Percentiles rank a stretch among this genome's conserved stretches.
Evolutionary conservation across 306 rosid genomes (phyloP).

Genomic region (Malus fusca): DNA sequence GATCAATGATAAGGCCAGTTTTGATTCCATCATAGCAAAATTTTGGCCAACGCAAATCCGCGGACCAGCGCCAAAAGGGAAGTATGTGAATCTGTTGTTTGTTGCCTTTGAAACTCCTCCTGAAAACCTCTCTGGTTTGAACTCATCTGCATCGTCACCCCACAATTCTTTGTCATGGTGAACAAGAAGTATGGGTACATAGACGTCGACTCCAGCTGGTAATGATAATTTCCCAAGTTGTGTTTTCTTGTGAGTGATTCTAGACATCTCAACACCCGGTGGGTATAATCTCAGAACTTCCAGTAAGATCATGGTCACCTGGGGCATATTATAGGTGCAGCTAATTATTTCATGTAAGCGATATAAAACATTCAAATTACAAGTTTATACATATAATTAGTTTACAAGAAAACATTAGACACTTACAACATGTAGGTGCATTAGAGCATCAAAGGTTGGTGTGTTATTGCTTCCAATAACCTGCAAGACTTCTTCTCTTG

Average conservation of each 20-base stretch:
- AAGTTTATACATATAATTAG: too few relatives aligned
- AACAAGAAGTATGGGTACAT: slow-evolving; percentile 21
- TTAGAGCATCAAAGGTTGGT: slow-evolving; percentile 27
- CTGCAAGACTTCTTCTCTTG: slow-evolving; percentile 7
- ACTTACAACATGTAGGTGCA: slow-evolving; percentile 35
- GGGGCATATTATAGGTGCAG: neutral
- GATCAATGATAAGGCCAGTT: slow-evolving; percentile 32
- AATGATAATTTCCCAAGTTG: slow-evolving; percentile 14
- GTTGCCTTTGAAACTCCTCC: slow-evolving; percentile 47
- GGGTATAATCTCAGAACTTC: slow-evolving; percentile 58
- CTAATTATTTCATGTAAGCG: too few relatives aligned
- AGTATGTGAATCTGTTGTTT: slow-evolving; percentile 22
- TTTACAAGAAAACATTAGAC: neutral
- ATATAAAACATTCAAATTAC: too few relatives aligned
- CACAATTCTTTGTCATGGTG: slow-evolving; percentile 41
- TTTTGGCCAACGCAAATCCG: slow-evolving; percentile 55
- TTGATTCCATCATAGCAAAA: slow-evolving; percentile 35
- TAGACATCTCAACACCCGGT: neutral
- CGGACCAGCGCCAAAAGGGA: slow-evolving; percentile 67
- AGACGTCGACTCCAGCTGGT: slow-evolving; percentile 29
- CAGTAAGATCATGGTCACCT: slow-evolving; percentile 44
- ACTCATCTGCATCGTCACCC: slow-evolving; percentile 49
- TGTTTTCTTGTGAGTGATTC: neutral
- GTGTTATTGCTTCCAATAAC: slow-evolving; percentile 24
- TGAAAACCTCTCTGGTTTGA: slow-evolving; percentile 56